Evolutionary conservation across 495 filamentous ascomycete species (phyloP), one percentile per base, ranked within the genome.

Genomic region (Neurospora tetraspora): DNA sequence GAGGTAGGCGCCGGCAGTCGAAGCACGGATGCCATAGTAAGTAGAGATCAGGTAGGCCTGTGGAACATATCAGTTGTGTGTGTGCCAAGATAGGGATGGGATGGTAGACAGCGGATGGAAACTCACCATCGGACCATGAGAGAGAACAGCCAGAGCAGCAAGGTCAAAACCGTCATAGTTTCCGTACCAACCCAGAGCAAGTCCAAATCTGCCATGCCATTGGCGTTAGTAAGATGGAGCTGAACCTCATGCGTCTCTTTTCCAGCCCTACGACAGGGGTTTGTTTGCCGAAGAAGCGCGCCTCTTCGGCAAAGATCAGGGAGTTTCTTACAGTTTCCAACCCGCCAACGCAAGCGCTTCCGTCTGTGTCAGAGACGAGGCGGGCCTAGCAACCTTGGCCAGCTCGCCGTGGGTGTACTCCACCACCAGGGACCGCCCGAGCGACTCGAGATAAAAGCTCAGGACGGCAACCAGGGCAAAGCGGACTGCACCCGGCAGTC

Each of bases 101-200:
- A 47, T 34, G 16, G 59, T 70, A 36, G 31, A 37, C 38, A 31
- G 20, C 9, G 18, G 42, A 47, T 31, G 31, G 16, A 70, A 18
- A 81, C 86, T 82, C 80, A 88, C 86, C 69, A 86, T 87, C 39
- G 94, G 94, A 12, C 90, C 85, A 80, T 92, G 89, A 34, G 91
- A 89, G 6, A 97, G 81, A 71, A 92, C 81, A 34, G 88, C 87
- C 76, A 94, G 85, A 23, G 88, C 84, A 38, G 87, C 86, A 72
- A 93, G 81, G 83, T 96, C 94, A 76, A 90, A 86, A 76, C 88
- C 86, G 79, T 95, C 93, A 78, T 88, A 93, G 68, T 88, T 85
- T 42, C 89, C 82, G 73, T 83, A 86, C 93, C 93, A 96, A 39
- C 87, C 89, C 20, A 93, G 74, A 31, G 85, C 89, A 68, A 97